A percentile compares a stretch with the other conserved stretches of the same genome.
These are phyloP conservation scores for Paxillus involutus DNA, from an alignment of 768 basidiomycete species.

Conservation along the genomic window DNA sequence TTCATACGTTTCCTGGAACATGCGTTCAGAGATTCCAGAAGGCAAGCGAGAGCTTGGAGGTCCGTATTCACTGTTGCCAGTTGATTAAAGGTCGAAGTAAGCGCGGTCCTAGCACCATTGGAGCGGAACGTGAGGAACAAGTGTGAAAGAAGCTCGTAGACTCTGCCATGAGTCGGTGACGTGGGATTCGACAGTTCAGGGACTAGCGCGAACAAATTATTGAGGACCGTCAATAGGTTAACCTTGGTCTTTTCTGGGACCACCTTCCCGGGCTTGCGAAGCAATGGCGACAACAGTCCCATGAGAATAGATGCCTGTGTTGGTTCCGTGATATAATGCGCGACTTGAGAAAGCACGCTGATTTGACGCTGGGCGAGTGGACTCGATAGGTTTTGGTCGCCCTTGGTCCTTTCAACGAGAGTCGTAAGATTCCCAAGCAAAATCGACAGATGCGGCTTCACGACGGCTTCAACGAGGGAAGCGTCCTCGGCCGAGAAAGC, in stretches of 20 bases:
- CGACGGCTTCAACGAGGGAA: slow-evolving; percentile 47
- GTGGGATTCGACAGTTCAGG: slow-evolving; percentile 52
- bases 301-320: slow-evolving; percentile 74
- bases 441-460: slow-evolving; percentile 68
- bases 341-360: slow-evolving; percentile 73
- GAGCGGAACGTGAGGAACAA: slow-evolving; percentile 78
- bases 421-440: slow-evolving; percentile 72
- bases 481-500: slow-evolving; percentile 51
- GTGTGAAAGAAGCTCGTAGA: slow-evolving; percentile 67
- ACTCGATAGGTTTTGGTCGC: slow-evolving; percentile 47
- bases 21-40: slow-evolving; percentile 76
- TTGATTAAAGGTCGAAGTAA: slow-evolving; percentile 63
- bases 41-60: slow-evolving; percentile 47
- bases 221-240: slow-evolving; percentile 73
- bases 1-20: slow-evolving; percentile 82
- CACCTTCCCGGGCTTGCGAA: slow-evolving; percentile 72
- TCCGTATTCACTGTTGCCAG: slow-evolving; percentile 41
- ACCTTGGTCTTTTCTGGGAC: slow-evolving; percentile 87
- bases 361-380: slow-evolving; percentile 83
- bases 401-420: slow-evolving; percentile 65
- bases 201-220: slow-evolving; percentile 64
- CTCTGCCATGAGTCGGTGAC: slow-evolving; percentile 46
- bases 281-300: slow-evolving; percentile 70
- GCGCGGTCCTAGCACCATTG: slow-evolving; percentile 65
- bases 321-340: slow-evolving; percentile 68